Evolutionary conservation across 805 yeast species (phyloP), one percentile per base, ranked within the genome.

Genomic region (Saccharomyces mikatae): DNA sequence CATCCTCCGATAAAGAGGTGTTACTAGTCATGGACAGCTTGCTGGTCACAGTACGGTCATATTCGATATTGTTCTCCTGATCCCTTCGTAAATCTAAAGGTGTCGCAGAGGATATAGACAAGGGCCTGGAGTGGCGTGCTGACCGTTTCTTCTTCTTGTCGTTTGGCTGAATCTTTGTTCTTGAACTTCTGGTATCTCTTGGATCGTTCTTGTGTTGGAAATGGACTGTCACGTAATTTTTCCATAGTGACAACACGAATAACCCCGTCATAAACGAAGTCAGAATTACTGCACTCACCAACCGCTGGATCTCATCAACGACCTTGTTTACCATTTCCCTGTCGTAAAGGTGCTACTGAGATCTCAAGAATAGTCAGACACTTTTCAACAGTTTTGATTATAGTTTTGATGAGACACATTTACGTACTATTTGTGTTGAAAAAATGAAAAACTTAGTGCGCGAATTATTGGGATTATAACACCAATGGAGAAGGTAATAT

Each of bases 241-340:
- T 68, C 64, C 68, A 64, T 22, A 70, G 52, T 5, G 72, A 66
- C 14, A 64, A 60, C 4, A 66, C 41, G 28, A 69, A 66, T 14
- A 70, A 53, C 2, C 61, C 60, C 2, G 63, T 49, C 28, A 70
- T 58, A 47, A 66, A 67, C 8, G 50, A 41, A 26, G 41, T 46
- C 6, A 58, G 47, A 11, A 56, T 51, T 4, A 53, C 41, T 5
- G 50, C 54, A 2, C 60, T 56, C 11, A 50, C 24, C 6, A 49
- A 31, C 29, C 52, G 57, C 29, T 57, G 58, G 22, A 55, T 24
- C 24, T n/a, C 21, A 17, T 50, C 56, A 2, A 52, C 10, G 17
- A 52, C 52, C 54, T 36, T 30, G 13, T 30, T 53, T 24, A 10
- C 29, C 27, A 36, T 36, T 36, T n/a, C 13, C 22, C 17, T 36